Percentiles rank a stretch among this genome's conserved stretches.
Evolutionary conservation across 768 basidiomycete genomes (phyloP).

Genomic region (Auriscalpium orientale): DNA sequence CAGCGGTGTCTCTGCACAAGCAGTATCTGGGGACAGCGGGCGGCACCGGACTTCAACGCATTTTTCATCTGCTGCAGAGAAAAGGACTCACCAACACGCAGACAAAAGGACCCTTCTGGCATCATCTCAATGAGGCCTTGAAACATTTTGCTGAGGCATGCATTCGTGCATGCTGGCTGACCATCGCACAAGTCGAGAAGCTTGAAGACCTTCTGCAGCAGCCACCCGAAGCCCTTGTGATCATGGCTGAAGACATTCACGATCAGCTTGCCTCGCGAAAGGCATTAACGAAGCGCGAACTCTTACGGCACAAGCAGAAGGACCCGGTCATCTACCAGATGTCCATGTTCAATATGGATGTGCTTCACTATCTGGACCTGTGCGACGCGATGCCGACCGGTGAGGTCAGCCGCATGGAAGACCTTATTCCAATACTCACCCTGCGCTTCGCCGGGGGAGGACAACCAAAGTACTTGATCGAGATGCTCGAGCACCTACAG

Average conservation of each 20-base stretch:
- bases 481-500: constrained; percentile 29
- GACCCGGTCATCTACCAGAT: background rate
- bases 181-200: background rate
- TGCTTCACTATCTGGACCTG: constrained; percentile 10
- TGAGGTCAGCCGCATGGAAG: constrained; percentile 31
- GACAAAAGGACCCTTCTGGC: constrained; percentile 7
- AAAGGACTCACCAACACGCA: constrained; percentile 4
- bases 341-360: constrained; percentile 6
- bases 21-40: background rate
- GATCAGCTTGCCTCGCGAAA: background rate
- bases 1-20: background rate
- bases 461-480: constrained; percentile 27
- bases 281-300: background rate
- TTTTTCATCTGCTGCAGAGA: constrained; percentile 6
- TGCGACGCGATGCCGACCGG: constrained; percentile 8
- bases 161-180: constrained; percentile 3
- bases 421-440: constrained; percentile 23
- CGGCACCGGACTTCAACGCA: background rate
- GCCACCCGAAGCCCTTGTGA: background rate
- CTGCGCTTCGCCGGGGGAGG: constrained; percentile 28
- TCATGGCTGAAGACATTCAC: background rate
- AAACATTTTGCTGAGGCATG: constrained; percentile 4
- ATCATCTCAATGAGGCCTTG: constrained; percentile 7
- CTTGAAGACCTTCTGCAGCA: background rate
- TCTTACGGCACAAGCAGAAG: background rate